Base-by-base conservation (phyloP, 257 asterid genomes). In the Voacanga thouarsii region DNA sequence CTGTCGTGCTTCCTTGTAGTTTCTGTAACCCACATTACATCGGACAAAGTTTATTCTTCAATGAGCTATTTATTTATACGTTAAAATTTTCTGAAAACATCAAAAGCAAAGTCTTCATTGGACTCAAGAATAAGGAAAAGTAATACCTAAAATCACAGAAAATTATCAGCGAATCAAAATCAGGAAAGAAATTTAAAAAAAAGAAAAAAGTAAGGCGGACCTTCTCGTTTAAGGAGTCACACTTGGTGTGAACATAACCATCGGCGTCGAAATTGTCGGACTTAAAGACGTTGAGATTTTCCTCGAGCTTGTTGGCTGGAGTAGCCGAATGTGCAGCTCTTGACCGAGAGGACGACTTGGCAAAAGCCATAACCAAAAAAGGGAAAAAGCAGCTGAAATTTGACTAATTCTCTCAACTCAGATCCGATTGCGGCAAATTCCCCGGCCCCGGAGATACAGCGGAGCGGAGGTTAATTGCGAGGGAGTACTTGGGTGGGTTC, bases 211-310 rank as follows among this genome's bases (percentile, higher is more conserved):
- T 55, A 30, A n/a, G 43, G 21, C 23, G 43, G 77, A 93, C 99
- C 99, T 93, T 96, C 82, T 96, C 99, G 72, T 85, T 88, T 39
- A 92, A 88, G 56, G 97, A 87, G 75, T 90, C 93, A 85, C 99
- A 96, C 86, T 93, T 96, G 87, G 98, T 90, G 79, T 92, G 92
- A 78, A 96, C 89, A 84, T 57, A 96, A 61, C 84, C 80, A 87
- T 96, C 99, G 78, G 98, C 98, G 80, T 96, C 97, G 87, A 90
- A 96, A 79, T 69, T 84, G 85, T 96, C 98, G 85, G 99, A 85
- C 85, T 90, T 93, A 92, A 96, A 96, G 81, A 92, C 91, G 84
- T 88, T 90, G 83, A 96, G 97, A 89, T 93, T 92, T 47, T 96
- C 97, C 88, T 96, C 98, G 71, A 93, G 86, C 85, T 92, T 96